Evolutionary conservation across 2,329 filamentous ascomycete species (phyloP), one percentile per base, ranked within the genome.

Genomic region (Diplodia scrobiculata): DNA sequence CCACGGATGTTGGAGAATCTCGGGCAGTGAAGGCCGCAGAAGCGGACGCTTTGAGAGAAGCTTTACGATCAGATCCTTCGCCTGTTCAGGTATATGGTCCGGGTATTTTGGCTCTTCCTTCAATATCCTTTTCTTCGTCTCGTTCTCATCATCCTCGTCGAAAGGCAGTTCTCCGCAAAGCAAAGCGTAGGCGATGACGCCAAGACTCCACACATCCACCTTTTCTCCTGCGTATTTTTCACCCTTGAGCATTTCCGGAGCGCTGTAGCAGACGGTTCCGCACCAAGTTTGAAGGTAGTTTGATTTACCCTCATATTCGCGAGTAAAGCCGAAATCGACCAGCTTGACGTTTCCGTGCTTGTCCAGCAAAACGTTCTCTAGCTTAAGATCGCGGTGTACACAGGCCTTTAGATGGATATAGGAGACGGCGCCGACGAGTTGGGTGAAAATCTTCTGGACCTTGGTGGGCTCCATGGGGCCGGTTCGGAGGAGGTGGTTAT

Each of bases 161-260:
- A 96, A 99, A 0, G 95, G 95, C 48, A 99, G 83, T 78, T 95
- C 91, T 65, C 91, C 91, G 68, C 89, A 91, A 29, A 96, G 81
- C 67, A 96, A 80, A 58, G 91, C 91, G 73, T 93, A 95, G 1
- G 95, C 82, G 68, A 96, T 95, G 65, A 96, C 89, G 13, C 91
- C 91, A 70, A 96, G 76, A 73, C 91, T 95, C 91, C 91, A 99
- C 4, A 99, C 92, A 74, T 99, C 95, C 58, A 99, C 94, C 80
- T 97, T 98, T 80, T 97, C 92, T 29, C 92, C 94, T 0, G 93
- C 95, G 75, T 99, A 99, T 78, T 96, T 98, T 77, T 99, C 95
- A 47, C 93, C 95, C 77, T 95, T 97, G 48, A 99, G 84, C 95
- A 99, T 99, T 78, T 99, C 95, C 1, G 95, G 95, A 2, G 95